Base-by-base conservation (phyloP, 1,284 basidiomycete species). In the Ceratobasidium sp. region DNA sequence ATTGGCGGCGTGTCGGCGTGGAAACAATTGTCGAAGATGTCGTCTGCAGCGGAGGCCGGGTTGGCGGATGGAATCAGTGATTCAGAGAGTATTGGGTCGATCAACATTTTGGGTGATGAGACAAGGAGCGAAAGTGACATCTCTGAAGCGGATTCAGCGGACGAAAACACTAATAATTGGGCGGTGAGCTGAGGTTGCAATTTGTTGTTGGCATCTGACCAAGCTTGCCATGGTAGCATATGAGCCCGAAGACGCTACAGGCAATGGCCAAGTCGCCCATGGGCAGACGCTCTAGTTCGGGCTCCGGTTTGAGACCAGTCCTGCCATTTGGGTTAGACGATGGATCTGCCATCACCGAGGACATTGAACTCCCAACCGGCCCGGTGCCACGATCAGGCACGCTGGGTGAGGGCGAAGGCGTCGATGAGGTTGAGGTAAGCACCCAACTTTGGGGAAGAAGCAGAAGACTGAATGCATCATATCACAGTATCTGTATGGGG, bases 201-300 rank as follows among this genome's bases (percentile, higher is more conserved):
- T 50, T 2, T 13, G 13, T 56, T 69, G 58, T 57, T 21, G 56
- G 11, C 6, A 19, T 27, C 44, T 62, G 13, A 41, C n/a, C 16
- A 4, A 47, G 39, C 29, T 19, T 6, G n/a, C 4, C 33, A 54
- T 39, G n/a, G 4, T 73, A 95, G 93, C 93, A 95, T 75, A 91
- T 96, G 89, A 95, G 93, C 71, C 92, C 93, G 1, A 91, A 91
- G 77, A 95, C 93, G 1, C 89, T 96, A 85, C 90, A 91, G 25
- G 89, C 92, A 19, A 81, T 96, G 53, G 90, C 93, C 0, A 92
- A 93, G 75, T 93, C 91, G 0, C 93, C 93, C 14, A 82, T 82
- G 29, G 85, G 80, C 7, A 77, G 93, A 39, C 85, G 91, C 49
- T 87, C 88, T 52, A 91, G 89, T 72, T 88, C 89, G 1, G 90